These are phyloP conservation scores for Talaromyces sp. DNA, from an alignment of 2,329 filamentous ascomycete genomes.

Conservation along the genomic window DNA sequence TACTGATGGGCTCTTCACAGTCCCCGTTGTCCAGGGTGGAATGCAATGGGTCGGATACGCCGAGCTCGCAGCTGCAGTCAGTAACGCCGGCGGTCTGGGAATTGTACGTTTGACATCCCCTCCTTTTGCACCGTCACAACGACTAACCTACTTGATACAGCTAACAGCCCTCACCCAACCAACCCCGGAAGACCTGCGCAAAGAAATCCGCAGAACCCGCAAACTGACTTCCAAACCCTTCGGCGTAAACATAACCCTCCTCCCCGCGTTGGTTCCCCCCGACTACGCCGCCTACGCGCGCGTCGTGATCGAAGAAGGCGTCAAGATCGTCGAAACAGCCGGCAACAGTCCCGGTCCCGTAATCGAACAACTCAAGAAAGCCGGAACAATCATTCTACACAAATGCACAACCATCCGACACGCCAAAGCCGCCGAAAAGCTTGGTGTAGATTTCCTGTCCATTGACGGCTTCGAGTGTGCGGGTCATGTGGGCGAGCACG, in stretches of 20 bases:
- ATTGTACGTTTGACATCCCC: constrained; percentile 39
- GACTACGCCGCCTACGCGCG: constrained; percentile 91
- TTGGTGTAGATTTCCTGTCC: constrained; percentile 92
- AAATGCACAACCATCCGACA: constrained; percentile 98
- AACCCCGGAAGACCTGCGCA: constrained; percentile 83
- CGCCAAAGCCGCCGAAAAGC: constrained; percentile 83
- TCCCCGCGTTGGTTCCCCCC: constrained; percentile 83
- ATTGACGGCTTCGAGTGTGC: constrained; percentile 99
- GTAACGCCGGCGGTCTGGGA: constrained; percentile 53
- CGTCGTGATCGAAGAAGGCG: constrained; percentile 87
- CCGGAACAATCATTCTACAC: constrained; percentile 77
- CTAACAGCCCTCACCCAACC: constrained; percentile 75
- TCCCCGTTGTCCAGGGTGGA: constrained; percentile 50
- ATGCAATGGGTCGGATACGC: constrained; percentile 58
- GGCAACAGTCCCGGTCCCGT: constrained; percentile 88
- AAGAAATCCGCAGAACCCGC: constrained; percentile 85
- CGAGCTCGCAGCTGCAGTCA: constrained; percentile 53
- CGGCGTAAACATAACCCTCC: constrained; percentile 90
- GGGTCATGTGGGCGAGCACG: constrained; percentile 57
- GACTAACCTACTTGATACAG: constrained; percentile 24
- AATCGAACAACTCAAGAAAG: constrained; percentile 81
- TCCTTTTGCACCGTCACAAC: no score
- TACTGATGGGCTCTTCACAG: constrained; percentile 24
- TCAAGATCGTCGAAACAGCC: constrained; percentile 88
- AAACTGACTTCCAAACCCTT: constrained; percentile 65